A percentile compares a stretch with the other conserved stretches of the same genome.
These are phyloP conservation scores for Sedum album DNA, from an alignment of 164 flowering plant genomes.

Conservation along the genomic window DNA sequence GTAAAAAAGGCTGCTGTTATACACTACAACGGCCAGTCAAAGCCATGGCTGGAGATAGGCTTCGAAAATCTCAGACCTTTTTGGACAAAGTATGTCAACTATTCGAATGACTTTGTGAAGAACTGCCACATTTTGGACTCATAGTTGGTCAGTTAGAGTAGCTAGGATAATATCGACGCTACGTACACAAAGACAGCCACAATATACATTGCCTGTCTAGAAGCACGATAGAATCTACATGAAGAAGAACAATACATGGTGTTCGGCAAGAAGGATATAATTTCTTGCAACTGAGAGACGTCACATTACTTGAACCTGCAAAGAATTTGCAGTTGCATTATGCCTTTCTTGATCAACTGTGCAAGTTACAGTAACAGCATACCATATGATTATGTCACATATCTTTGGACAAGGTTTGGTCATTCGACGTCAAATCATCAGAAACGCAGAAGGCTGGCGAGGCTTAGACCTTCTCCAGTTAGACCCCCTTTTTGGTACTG, in stretches of 20 bases:
- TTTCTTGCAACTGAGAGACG: not conserved
- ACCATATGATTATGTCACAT: no score
- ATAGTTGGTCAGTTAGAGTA: conserved; percentile 17
- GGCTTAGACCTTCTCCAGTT: not conserved
- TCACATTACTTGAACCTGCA: not conserved
- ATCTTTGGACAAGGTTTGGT: not conserved
- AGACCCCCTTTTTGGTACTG: no score
- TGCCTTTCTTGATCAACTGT: not conserved
- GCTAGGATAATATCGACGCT: not conserved
- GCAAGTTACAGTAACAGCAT: not conserved
- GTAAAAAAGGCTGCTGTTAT: no score
- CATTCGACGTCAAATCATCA: no score
- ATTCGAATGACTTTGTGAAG: conserved; percentile 76
- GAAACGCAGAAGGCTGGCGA: no score
- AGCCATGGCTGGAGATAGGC: conserved; percentile 73
- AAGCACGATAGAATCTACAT: not conserved
- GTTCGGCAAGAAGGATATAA: not conserved
- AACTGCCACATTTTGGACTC: conserved; percentile 88
- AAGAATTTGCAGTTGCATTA: not conserved
- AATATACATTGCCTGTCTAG: not conserved
- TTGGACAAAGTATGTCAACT: conserved; percentile 92
- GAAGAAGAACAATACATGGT: not conserved
- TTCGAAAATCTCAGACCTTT: conserved; percentile 90
- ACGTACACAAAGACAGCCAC: not conserved
- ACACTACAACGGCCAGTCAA: no score